A percentile compares a stretch with the other conserved stretches of the same genome.
Evolutionary conservation across 805 yeast genomes (phyloP).

Genomic region (Myxozyma nipponensis): DNA sequence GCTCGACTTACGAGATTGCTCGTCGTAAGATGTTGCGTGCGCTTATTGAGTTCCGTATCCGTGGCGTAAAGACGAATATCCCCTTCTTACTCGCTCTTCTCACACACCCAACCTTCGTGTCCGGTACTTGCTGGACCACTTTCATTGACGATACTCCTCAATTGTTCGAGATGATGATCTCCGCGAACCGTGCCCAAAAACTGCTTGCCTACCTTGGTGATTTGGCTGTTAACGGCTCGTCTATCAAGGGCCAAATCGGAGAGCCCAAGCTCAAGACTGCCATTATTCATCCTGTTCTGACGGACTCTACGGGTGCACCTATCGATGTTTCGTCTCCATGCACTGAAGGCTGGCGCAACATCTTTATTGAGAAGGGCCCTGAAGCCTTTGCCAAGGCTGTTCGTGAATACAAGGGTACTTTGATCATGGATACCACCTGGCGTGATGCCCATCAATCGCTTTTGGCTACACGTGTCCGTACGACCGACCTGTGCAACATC

Average conservation of each 20-base stretch:
- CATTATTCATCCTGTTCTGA: constrained; percentile 71
- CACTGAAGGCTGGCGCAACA: constrained; percentile 89
- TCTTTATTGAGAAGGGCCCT: constrained; percentile 80
- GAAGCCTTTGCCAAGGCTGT: constrained; percentile 85
- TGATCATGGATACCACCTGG: constrained; percentile 99
- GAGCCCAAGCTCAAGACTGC: constrained; percentile 74
- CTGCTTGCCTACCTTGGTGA: constrained; percentile 87
- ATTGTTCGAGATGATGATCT: constrained; percentile 87
- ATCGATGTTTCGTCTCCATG: constrained; percentile 57
- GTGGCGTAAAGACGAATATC: constrained; percentile 98
- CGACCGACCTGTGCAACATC: constrained; percentile 83
- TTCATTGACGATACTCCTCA: constrained; percentile 97
- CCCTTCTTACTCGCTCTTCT: constrained; percentile 90
- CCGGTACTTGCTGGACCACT: constrained; percentile 95
- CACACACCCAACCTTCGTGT: constrained; percentile 82
- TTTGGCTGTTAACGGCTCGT: constrained; percentile 90
- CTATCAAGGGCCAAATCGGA: constrained; percentile 94
- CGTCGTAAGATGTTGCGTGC: constrained; percentile 98
- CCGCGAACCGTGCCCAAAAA: constrained; percentile 96
- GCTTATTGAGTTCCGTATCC: constrained; percentile 92
- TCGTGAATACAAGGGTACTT: constrained; percentile 75
- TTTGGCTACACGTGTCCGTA: constrained; percentile 95
- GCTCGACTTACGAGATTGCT: constrained; percentile 93
- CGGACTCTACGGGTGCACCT: constrained; percentile 57
- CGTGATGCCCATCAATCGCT: constrained; percentile 99